phyloP scores from a whole-genome alignment of 1,139 yeast species.

The Diutina rugosa region DNA sequence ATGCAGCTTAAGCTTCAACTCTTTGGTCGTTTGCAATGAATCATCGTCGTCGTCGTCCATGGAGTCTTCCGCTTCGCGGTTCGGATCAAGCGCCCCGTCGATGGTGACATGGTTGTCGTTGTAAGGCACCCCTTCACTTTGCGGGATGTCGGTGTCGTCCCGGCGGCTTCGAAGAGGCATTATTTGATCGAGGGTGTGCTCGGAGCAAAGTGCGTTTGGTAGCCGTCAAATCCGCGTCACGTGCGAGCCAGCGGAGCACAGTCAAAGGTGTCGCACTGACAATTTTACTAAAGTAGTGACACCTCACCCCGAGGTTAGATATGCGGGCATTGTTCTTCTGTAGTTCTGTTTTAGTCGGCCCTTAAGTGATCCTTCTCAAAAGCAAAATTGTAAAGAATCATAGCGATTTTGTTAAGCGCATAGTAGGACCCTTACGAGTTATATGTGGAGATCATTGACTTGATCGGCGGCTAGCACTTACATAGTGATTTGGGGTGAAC shows the following conservation, averaged over 20 bases:
- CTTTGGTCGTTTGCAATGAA: background rate
- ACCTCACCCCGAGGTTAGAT: background rate
- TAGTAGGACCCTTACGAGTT: too few species aligned
- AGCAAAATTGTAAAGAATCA: too few species aligned
- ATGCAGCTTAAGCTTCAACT: slow-evolving; percentile 7
- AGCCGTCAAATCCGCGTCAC: background rate
- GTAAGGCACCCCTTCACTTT: background rate
- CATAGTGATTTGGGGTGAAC: too few species aligned
- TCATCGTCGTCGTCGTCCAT: background rate
- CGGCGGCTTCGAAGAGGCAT: slow-evolving; percentile 1
- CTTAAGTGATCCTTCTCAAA: too few species aligned
- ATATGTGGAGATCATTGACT: too few species aligned
- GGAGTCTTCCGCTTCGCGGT: background rate
- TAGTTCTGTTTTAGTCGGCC: too few species aligned
- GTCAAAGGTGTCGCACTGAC: background rate
- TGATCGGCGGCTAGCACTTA: too few species aligned
- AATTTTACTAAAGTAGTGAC: background rate
- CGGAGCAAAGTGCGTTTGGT: background rate
- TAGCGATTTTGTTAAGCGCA: too few species aligned
- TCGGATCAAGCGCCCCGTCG: background rate
- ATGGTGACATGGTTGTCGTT: background rate
- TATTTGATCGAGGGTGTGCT: background rate
- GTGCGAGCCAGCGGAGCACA: background rate
- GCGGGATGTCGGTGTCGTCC: background rate
- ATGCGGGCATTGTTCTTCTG: background rate